These are phyloP conservation scores for Boletellus ananiceps DNA, from an alignment of 768 basidiomycete species.

Conservation along the genomic window DNA sequence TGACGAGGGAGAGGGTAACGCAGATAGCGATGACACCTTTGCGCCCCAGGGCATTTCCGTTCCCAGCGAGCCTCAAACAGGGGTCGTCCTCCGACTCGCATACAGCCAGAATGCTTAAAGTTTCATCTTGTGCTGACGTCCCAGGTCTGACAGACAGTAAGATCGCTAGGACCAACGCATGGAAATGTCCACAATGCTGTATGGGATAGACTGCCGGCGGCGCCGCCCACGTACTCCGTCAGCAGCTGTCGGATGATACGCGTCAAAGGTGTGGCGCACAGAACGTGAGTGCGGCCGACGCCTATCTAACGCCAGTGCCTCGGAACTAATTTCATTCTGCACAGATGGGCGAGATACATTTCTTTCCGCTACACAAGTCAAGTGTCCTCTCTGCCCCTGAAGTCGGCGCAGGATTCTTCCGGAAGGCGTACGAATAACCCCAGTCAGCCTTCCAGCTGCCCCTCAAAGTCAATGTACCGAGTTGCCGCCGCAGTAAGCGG, in stretches of 20 bases:
- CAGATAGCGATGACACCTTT: background rate
- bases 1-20: conserved; percentile 11
- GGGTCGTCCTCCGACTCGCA: conserved; percentile 2
- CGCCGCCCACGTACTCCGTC: conserved; percentile 22
- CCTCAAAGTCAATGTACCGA: conserved; percentile 39
- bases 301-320: background rate
- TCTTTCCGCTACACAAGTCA: conserved; percentile 32
- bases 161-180: background rate
- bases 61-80: background rate
- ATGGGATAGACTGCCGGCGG: background rate
- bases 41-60: too few relatives aligned
- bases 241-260: conserved; percentile 23
- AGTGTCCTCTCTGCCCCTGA: conserved; percentile 22
- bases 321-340: background rate
- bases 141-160: background rate
- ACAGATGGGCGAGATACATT: conserved; percentile 26
- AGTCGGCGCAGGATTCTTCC: conserved; percentile 11
- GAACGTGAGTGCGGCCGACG: conserved; percentile 18
- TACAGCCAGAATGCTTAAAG: conserved; percentile 5
- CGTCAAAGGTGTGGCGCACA: conserved; percentile 27
- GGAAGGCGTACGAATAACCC: background rate
- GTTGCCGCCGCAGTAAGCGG: conserved; percentile 25
- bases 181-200: background rate
- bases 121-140: background rate
- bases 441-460: conserved; percentile 16